Base-by-base conservation (phyloP, 108 stramenopile species). In the Skeletonema costatum region DNA sequence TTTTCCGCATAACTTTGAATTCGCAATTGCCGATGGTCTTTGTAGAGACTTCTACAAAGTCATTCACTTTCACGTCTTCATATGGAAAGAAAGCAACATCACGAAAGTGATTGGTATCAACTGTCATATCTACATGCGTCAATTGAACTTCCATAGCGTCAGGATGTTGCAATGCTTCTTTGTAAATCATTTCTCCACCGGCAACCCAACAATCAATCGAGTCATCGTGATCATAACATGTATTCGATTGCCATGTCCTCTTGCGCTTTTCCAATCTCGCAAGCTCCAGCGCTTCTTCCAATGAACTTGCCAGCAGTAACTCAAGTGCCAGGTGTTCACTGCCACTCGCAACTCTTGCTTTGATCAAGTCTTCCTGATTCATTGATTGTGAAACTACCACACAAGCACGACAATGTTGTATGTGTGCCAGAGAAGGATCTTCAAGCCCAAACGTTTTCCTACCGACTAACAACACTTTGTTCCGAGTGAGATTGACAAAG, bases 111-210 rank as follows among this genome's bases (percentile, higher is more conserved):
- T 56, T 56, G 2, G 53, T 56, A 56, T 73, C 61, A 33, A 81
- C 41, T 1, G 5, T 36, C 59, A 68, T 68, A 25, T 84, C 86
- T 14, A 90, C 76, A 32, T 75, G 66, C 7, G 88, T 89, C 35
- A 95, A 68, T 74, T 90, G 87, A 32, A 95, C 71, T 58, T 87
- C 82, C 12, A 17, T 30, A 1, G 83, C 77, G 33, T 72, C 70
- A 2, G 63, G 44, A 76, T 93, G 89, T 33, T 71, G 50, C 63
- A 95, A 71, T 0, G 92, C 90, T 65, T 93, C 91, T 42, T 74
- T 75, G 48, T 88, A 95, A 10, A 93, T 58, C 14, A 62, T 48
- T 84, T 92, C 90, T 4, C 94, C 94, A 16, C 94, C 94, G 56
- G 73, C 89, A 16, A 95, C 81, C 94, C 94, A 95, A 63, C 91